Evolutionary conservation across 176 grass and related monocot genomes (phyloP), one percentile per base, ranked within the genome.

Genomic region (Guadua angustifolia): DNA sequence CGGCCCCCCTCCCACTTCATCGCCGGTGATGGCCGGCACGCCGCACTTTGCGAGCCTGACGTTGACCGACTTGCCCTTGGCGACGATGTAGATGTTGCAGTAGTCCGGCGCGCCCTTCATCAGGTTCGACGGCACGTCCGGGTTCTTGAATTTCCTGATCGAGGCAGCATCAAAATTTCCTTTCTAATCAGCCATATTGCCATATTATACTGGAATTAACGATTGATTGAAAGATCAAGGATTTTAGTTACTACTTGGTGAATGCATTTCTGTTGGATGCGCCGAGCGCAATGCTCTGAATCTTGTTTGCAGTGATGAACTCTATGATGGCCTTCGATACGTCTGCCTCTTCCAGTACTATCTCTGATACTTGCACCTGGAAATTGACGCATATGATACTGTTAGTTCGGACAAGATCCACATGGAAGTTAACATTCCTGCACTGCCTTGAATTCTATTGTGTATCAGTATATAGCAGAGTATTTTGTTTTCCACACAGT

Each of bases 81-180:
- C 86, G 19, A 98, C 71, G 2, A 94, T 87, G 83, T 92, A 95
- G 75, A 98, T 90, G 63, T 90, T 87, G 78, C 96, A 98, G 81
- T 90, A 98, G 74, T 98, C 96, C 13, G 89, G 89, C 21, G 87
- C 83, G 12, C 63, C 68, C 76, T 95, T 94, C 62, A 87, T 88
- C 67, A 98, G 38, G 46, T 40, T 88, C 15, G 93, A 90, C 38
- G 93, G 87, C 85, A 98, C 91, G 82, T 95, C 95, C 53, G 89
- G 50, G 79, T 92, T 93, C 86, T 88, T 89, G 79, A 93, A 95
- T 69, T 95, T 98, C 93, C 94, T 91, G 91, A 52, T 5, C 18
- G 29, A 5, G 5, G 8, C 43, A 10, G 2, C 68, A 9, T 15
- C 42, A 25, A 26, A 14, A 2, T 35, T 17, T 15, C 15, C 32